phyloP scores from a whole-genome alignment of 345 rosid species.

The Acer negundo region DNA sequence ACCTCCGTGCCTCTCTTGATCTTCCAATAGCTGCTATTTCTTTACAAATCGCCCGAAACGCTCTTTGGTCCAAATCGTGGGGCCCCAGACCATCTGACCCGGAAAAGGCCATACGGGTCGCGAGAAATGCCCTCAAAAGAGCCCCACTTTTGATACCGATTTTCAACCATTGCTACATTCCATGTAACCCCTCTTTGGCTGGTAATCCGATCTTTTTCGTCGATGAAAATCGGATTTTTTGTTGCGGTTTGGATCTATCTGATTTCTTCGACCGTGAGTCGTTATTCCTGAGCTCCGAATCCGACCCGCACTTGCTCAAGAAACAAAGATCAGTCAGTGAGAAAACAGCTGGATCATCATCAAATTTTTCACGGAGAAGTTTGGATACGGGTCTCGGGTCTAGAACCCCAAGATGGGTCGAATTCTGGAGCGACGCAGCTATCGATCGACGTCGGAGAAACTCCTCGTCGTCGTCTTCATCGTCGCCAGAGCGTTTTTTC shows the following conservation, averaged over 20 bases:
- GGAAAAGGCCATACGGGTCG: conserved; percentile 79
- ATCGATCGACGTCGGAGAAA: conserved; percentile 72
- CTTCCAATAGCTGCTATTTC: conserved; percentile 91
- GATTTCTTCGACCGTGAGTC: conserved; percentile 89
- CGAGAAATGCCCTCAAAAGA: conserved; percentile 80
- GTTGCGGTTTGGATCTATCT: conserved; percentile 93
- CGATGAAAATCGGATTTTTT: conserved; percentile 84
- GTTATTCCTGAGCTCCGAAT: conserved; percentile 50
- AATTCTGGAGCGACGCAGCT: conserved; percentile 94
- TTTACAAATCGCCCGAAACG: conserved; percentile 83
- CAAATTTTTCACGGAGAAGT: conserved; percentile 61
- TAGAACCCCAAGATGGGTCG: conserved; percentile 87
- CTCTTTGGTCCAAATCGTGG: conserved; percentile 92
- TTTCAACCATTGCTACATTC: conserved; percentile 89
- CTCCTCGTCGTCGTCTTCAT: conserved; percentile 65
- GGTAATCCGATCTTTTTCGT: conserved; percentile 97
- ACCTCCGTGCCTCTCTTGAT: conserved; percentile 77
- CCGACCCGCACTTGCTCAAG: conserved; percentile 43
- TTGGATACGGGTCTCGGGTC: conserved; percentile 57
- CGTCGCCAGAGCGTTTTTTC: conserved; percentile 72
- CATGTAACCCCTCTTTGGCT: conserved; percentile 81
- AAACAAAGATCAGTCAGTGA: conserved; percentile 72
- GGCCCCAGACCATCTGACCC: conserved; percentile 85
- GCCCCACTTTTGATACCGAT: conserved; percentile 92
- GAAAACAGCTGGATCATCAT: conserved; percentile 54